Base-by-base conservation (phyloP, 306 rosid species). In the Cucurbita ficifolia region DNA sequence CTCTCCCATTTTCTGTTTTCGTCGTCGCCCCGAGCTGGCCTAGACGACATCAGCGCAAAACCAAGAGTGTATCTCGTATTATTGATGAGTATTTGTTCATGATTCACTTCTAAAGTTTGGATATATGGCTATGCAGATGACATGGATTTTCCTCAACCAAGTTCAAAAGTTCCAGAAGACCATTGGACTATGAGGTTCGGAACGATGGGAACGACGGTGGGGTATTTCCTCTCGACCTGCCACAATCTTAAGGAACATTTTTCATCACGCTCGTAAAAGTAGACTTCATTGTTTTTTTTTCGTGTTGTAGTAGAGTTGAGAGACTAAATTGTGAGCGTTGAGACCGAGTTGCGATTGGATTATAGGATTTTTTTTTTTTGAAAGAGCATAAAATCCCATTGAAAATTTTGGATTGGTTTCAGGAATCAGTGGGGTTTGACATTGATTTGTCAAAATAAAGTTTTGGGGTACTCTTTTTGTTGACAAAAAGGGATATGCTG, bases 81-180 rank as follows among this genome's bases (percentile, higher is more conserved):
- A 21, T 42, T 22, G 40, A 68, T 68, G 73, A 14, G 21, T 68
- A 22, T 68, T 45, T 46, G 2, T 3, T 46, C 39, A 46, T 21
- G 46, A 21, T 68, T 4, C 39, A n/a, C 73, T 69, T 46, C 55
- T 49, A 19, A 42, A 10, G 5, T 42, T 65, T 19, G 7, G 72
- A 60, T 46, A 48, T 77, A 73, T 64, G 49, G 29, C 64, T 72
- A 40, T 82, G 93, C 88, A 94, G 99, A 87, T 94, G 96, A 91
- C 97, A 42, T 89, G 97, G 99, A 91, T 91, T 72, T 94, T 90
- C 96, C 96, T 94, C 82, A 87, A 87, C 84, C 97, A 91, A 81
- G 79, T 94, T 80, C 95, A 91, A 78, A 89, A 89, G 83, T 10
- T 89, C 63, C 68, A 94, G 87, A 83, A 87, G 72, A 21, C 76